Evolutionary conservation across 2,329 filamentous ascomycete species (phyloP).

Genomic region (Diaporthe aspalathi): DNA sequence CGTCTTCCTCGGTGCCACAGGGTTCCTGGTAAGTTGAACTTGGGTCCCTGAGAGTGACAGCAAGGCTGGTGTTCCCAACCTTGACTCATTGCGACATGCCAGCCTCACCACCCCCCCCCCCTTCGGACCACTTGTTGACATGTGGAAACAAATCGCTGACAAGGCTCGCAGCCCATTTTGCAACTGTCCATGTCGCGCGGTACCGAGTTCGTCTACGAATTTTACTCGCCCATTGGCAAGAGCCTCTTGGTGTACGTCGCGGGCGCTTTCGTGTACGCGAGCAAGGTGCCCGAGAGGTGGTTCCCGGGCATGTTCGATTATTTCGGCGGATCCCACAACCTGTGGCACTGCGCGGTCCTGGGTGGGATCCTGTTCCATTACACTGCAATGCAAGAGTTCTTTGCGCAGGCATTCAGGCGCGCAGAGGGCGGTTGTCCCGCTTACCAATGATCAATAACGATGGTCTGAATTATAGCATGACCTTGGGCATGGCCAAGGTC

Average conservation of each 20-base stretch:
- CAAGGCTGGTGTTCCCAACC: neutral
- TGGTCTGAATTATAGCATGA: constrained; percentile 8
- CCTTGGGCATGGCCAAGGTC: constrained; percentile 15
- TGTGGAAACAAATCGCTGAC: neutral
- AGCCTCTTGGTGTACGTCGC: constrained; percentile 86
- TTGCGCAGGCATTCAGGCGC: constrained; percentile 78
- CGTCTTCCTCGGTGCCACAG: constrained; percentile 85
- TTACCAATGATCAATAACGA: constrained; percentile 51
- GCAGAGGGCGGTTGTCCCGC: constrained; percentile 70
- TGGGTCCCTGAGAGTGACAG: neutral
- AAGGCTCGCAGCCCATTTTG: constrained; percentile 69
- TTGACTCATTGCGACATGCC: neutral
- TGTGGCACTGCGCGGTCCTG: constrained; percentile 96
- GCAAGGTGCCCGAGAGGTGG: constrained; percentile 93
- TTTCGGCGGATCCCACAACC: constrained; percentile 92
- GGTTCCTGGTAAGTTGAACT: constrained; percentile 71
- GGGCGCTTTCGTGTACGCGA: constrained; percentile 89
- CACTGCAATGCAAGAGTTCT: constrained; percentile 94
- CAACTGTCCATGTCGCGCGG: constrained; percentile 86
- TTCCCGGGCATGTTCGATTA: constrained; percentile 95
- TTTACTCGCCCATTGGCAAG: constrained; percentile 89
- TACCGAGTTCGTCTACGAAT: constrained; percentile 82
- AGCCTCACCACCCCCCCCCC: too few relatives aligned
- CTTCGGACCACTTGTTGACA: neutral
- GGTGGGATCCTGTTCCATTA: constrained; percentile 99